Percentiles rank a stretch among this genome's conserved stretches.
Conservation (phyloP, 306 rosid genomes). For the Casuarina cunninghamiana region DNA sequence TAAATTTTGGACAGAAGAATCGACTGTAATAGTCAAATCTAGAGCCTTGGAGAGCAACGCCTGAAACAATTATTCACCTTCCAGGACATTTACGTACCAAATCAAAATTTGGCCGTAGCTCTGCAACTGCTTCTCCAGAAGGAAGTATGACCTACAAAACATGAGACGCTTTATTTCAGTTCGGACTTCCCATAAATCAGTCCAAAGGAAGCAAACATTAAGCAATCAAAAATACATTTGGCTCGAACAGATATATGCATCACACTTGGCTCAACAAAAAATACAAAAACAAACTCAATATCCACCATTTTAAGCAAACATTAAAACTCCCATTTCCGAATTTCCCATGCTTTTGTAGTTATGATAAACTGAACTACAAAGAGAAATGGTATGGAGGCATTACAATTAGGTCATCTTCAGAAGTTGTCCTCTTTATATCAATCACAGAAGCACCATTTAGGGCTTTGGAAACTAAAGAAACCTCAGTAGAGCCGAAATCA, state of each 20-base stretch:
- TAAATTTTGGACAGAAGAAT: slow-evolving; percentile 56
- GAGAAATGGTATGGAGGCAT: slow-evolving; percentile 18
- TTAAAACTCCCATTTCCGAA: not conserved
- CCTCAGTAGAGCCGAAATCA: slow-evolving; percentile 40
- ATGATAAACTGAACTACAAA: not conserved
- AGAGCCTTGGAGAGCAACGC: slow-evolving; percentile 52
- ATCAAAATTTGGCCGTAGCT: slow-evolving; percentile 52
- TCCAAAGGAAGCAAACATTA: not conserved
- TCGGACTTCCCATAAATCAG: slow-evolving; percentile 13
- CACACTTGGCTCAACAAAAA: not conserved
- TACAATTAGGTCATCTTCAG: slow-evolving; percentile 50
- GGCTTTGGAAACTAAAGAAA: slow-evolving; percentile 40
- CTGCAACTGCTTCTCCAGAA: slow-evolving; percentile 47
- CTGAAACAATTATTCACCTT: slow-evolving; percentile 59
- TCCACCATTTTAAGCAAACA: not conserved
- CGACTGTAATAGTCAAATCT: slow-evolving; percentile 71
- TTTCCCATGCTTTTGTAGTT: not conserved
- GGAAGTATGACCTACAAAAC: slow-evolving; percentile 53
- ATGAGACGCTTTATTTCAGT: slow-evolving; percentile 9
- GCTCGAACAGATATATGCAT: too few species aligned
- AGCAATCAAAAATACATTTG: too few species aligned
- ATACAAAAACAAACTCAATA: not conserved
- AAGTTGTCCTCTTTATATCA: slow-evolving; percentile 41
- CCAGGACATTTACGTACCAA: slow-evolving; percentile 60
- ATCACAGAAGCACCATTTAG: slow-evolving; percentile 47